phyloP scores from a whole-genome alignment of 257 asterid genomes.

The Fraxinus anomala region DNA sequence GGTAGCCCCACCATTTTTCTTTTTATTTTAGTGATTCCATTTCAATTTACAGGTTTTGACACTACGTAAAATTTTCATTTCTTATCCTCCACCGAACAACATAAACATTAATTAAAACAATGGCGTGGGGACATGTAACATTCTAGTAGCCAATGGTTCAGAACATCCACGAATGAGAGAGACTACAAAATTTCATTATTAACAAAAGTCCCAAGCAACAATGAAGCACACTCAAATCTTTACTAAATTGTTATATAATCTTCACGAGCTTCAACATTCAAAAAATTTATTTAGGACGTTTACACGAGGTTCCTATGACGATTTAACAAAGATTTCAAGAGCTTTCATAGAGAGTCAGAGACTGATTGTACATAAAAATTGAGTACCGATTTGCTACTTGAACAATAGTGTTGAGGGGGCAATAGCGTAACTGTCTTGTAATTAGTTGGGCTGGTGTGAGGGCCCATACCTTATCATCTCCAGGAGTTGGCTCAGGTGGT shows the following conservation, averaged over 20 bases:
- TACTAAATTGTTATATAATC: too few species aligned
- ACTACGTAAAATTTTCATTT: too few species aligned
- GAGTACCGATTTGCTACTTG: conserved; percentile 1
- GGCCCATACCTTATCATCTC: conserved; percentile 83
- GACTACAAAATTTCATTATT: too few species aligned
- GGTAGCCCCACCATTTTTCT: background rate
- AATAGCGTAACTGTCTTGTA: background rate
- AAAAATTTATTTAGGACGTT: background rate
- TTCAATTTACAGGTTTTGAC: background rate
- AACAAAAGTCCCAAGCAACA: too few species aligned
- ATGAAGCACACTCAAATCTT: too few species aligned
- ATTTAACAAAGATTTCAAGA: background rate
- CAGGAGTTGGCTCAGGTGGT: conserved; percentile 86
- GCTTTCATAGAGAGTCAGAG: too few species aligned
- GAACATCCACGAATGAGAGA: too few species aligned
- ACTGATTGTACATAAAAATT: background rate
- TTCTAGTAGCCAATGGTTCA: too few species aligned
- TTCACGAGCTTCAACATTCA: background rate
- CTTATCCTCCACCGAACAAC: too few species aligned
- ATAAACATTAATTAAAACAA: too few species aligned
- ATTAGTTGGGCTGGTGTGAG: conserved; percentile 51
- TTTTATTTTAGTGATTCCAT: background rate
- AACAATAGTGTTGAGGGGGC: background rate
- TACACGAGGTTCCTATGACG: background rate
- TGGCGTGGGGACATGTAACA: too few species aligned